phyloP scores from a whole-genome alignment of 2,329 filamentous ascomycete species.

The Chaetomiaceae sp. region DNA sequence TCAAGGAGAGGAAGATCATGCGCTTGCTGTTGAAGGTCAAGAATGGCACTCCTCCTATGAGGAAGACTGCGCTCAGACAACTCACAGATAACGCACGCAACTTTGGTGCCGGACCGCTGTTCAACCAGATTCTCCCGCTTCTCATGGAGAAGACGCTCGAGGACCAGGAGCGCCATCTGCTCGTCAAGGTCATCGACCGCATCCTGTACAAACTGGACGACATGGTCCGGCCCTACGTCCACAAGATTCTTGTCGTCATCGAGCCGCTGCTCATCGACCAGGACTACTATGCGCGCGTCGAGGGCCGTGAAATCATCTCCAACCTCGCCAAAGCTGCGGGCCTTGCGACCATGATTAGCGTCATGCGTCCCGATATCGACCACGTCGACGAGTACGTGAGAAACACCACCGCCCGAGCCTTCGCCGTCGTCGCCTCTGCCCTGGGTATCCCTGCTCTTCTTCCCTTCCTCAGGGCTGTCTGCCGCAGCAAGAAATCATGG shows the following conservation, averaged over 20 bases:
- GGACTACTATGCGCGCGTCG: slow-evolving; percentile 97
- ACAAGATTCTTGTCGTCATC: slow-evolving; percentile 98
- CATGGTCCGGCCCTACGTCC: slow-evolving; percentile 89
- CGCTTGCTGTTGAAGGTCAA: slow-evolving; percentile 94
- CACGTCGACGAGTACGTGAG: slow-evolving; percentile 97
- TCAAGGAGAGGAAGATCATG: slow-evolving; percentile 99
- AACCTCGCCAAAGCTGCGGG: slow-evolving; percentile 96
- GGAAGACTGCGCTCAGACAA: slow-evolving; percentile 95
- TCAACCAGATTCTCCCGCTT: slow-evolving; percentile 94
- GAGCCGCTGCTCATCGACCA: slow-evolving; percentile 98
- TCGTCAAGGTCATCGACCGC: slow-evolving; percentile 98
- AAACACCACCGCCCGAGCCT: slow-evolving; percentile 94
- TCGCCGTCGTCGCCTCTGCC: slow-evolving; percentile 93
- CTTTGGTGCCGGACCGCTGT: slow-evolving; percentile 89
- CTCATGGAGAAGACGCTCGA: slow-evolving; percentile 98
- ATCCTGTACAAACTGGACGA: slow-evolving; percentile 98
- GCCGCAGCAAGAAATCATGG: slow-evolving; percentile 98
- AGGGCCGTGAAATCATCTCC: slow-evolving; percentile 97
- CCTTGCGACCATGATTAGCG: slow-evolving; percentile 97
- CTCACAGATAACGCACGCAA: slow-evolving; percentile 95
- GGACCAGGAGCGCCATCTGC: slow-evolving; percentile 93
- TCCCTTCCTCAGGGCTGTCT: slow-evolving; percentile 92
- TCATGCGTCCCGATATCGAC: slow-evolving; percentile 97
- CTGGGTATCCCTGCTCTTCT: slow-evolving; percentile 92
- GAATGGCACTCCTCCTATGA: slow-evolving; percentile 97